Base-by-base conservation (phyloP, 257 asterid species). In the Voacanga thouarsii region DNA sequence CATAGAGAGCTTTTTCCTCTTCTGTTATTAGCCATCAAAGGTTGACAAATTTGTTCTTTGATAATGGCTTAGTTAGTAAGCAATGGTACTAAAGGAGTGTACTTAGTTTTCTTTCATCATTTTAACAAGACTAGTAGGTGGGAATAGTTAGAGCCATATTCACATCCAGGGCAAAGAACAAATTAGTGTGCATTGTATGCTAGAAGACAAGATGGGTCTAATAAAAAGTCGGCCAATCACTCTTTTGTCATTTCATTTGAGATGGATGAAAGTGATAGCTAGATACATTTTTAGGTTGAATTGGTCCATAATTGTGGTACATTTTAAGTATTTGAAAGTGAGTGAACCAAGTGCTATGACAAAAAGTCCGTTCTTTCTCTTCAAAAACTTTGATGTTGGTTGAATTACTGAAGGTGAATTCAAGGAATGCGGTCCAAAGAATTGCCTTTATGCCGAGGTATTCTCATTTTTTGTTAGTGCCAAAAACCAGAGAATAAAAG, bases 171-270 rank as follows among this genome's bases (percentile, higher is more conserved):
- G 73, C 66, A 61, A 49, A 45, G 61, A 56, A 33, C 64, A 21
- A 64, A 77, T 0, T 28, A 50, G 80, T 28, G 30, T n/a, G 41
- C 59, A 14, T 28, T 24, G 14, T 37, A 64, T 65, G 65, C 45
- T 55, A 77, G 11, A 45, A 53, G 77, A 57, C 68, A 79, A 75
- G 75, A 21, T 30, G 26, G 23, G 18, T 43, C 70, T 63, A 45
- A 51, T 45, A 70, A 82, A 50, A 75, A 70, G 68, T 82, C 80
- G 55, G 75, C 45, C 28, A 49, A 71, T 41, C 69, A 23, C 72
- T 63, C 72, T 33, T 28, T 72, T 64, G 72, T 65, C 68, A 69
- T 65, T 72, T 24, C n/a, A 59, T 4, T 64, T 67, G 39, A 65
- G 26, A 66, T 66, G 71, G 23, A 56, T 72, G 66, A 77, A 81